Base-by-base conservation (phyloP, 2,329 filamentous ascomycete genomes). In the Stemphylium beticola region DNA sequence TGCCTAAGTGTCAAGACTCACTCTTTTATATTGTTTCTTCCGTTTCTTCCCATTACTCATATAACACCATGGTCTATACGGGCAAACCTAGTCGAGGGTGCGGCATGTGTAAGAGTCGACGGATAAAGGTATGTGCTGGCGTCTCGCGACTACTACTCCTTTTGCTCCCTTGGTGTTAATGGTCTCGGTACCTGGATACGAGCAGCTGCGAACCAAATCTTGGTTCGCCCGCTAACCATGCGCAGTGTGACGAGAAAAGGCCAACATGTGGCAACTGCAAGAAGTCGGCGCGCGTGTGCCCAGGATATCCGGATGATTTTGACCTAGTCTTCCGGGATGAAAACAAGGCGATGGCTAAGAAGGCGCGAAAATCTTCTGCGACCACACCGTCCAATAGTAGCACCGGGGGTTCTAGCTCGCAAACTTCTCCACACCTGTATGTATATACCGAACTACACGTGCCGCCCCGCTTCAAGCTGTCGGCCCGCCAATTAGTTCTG, bases 271-370 rank as follows among this genome's bases (percentile, higher is more conserved):
- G 68, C 29, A 71, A 73, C 50, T 74, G 72, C 49, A 66, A 69
- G 51, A 74, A 74, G 51, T 70, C 68, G 14, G 61, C 63, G 6
- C 63, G 69, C 11, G 55, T 55, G 3, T 74, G 72, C 46, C 72
- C 72, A 22, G 72, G 72, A 2, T 74, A 72, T 53, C 69, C 85
- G 69, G 85, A 89, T 67, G 87, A 89, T 61, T 89, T 90, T 63
- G 88, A 91, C 64, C 76, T 90, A 20, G 83, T 91, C 49, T 89
- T 90, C 64, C 85, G 88, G 51, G 88, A 90, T 70, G 87, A 90
- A 76, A 90, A 87, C 24, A 83, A 85, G 61, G 86, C 87, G 1
- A 88, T 87, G 31, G 86, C 87, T 66, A 81, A 83, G 57, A 82
- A 86, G 65, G 86, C 84, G 14, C 81, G 82, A 51, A 85, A 82